A percentile compares a stretch with the other conserved stretches of the same genome.
Conservation (phyloP, 345 rosid genomes). For the Aquilaria sinensis region DNA sequence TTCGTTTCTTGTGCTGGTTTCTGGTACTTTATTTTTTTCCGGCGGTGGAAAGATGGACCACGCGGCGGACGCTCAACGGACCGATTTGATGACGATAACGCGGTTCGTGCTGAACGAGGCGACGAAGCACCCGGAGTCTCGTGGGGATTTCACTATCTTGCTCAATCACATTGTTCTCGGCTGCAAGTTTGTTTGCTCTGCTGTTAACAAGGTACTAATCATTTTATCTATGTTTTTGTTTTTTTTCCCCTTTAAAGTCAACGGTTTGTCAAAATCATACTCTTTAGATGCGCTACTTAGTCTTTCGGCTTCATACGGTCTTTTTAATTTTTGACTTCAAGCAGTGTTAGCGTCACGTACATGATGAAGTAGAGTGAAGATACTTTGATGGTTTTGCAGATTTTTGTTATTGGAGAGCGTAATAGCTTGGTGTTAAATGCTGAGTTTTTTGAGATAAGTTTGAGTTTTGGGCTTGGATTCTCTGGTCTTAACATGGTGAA, state of each 20-base stretch:
- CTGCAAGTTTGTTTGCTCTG: conserved; percentile 96
- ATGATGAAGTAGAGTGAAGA: no score
- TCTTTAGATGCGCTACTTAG: no score
- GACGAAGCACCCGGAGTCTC: conserved; percentile 88
- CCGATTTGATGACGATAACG: conserved; percentile 97
- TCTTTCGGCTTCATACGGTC: no score
- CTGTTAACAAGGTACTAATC: conserved; percentile 71
- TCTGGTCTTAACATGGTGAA: no score
- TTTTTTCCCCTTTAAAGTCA: neutral
- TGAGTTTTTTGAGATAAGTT: no score
- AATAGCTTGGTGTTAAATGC: no score
- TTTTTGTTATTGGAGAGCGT: no score
- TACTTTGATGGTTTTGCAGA: no score
- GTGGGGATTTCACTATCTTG: conserved; percentile 92
- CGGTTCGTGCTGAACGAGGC: conserved; percentile 84
- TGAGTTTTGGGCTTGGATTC: no score
- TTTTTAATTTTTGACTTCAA: no score
- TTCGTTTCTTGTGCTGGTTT: neutral
- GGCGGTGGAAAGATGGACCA: conserved; percentile 60
- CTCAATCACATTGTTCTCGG: conserved; percentile 94
- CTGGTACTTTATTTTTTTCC: neutral
- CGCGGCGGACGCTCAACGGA: conserved; percentile 74
- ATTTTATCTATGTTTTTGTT: neutral
- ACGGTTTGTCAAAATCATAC: neutral
- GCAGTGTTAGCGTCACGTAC: no score